A percentile compares a stretch with the other conserved stretches of the same genome.
Evolutionary conservation across 257 asterid genomes (phyloP).

Genomic region (Solanum pennellii): DNA sequence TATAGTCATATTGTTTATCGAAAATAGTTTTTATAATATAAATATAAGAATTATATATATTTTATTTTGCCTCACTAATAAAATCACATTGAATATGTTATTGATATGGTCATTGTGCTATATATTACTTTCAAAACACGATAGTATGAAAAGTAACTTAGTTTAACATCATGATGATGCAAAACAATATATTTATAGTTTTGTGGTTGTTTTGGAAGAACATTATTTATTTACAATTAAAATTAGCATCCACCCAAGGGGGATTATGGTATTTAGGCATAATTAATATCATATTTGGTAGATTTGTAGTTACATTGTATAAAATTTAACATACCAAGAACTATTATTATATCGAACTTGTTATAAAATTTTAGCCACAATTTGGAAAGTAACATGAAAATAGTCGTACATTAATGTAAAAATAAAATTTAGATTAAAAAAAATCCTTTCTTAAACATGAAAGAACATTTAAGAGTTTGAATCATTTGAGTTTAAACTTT

Average conservation of each 20-base stretch:
- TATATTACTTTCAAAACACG: not conserved
- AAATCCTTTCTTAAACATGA: not conserved
- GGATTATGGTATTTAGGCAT: no score
- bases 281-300: no score
- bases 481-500: not conserved
- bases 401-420: not conserved
- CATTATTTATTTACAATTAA: no score
- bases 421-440: not conserved
- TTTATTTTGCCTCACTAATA: not conserved
- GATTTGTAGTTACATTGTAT: no score
- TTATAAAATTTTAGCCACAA: not conserved
- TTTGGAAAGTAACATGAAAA: not conserved
- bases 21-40: not conserved
- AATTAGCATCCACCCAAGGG: no score
- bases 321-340: no score
- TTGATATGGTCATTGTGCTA: not conserved
- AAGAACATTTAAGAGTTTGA: not conserved
- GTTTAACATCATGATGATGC: not conserved
- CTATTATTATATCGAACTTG: not conserved
- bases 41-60: fast-evolving
- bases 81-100: not conserved
- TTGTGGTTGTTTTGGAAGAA: no score
- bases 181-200: not conserved
- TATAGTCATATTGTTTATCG: not conserved
- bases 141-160: not conserved